phyloP scores from a whole-genome alignment of 2,329 filamentous ascomycete species.

The Alternaria consortialis region DNA sequence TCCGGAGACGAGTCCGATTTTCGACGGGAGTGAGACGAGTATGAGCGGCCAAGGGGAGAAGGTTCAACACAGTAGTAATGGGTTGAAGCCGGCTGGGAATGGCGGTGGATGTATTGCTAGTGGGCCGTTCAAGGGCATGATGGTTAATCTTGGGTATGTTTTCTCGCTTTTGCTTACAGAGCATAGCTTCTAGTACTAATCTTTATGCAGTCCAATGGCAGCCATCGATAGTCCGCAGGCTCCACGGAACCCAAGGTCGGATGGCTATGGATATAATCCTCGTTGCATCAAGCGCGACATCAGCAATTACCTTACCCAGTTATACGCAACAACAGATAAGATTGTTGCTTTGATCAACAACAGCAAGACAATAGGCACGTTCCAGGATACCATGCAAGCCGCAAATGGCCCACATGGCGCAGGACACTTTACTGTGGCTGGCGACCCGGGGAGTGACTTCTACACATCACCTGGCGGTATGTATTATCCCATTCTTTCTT shows the following conservation, averaged over 20 bases:
- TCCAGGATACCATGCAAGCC: slow-evolving; percentile 53
- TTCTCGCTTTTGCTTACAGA: not conserved
- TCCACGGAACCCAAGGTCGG: slow-evolving; percentile 48
- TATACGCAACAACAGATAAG: slow-evolving; percentile 41
- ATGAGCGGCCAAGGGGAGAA: slow-evolving; percentile 59
- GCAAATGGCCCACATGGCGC: slow-evolving; percentile 54
- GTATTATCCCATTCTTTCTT: not conserved
- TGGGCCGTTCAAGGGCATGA: slow-evolving; percentile 60
- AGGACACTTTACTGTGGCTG: slow-evolving; percentile 58
- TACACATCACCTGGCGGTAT: slow-evolving; percentile 54
- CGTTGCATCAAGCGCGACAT: slow-evolving; percentile 55
- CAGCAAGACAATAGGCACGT: slow-evolving; percentile 44
- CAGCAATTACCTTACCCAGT: slow-evolving; percentile 37
- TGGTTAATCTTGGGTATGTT: slow-evolving; percentile 43
- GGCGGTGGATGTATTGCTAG: slow-evolving; percentile 65
- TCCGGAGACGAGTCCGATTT: slow-evolving; percentile 60
- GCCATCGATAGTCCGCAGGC: slow-evolving; percentile 25
- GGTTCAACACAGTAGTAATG: slow-evolving; percentile 37
- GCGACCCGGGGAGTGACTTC: slow-evolving; percentile 55
- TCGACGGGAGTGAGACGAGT: slow-evolving; percentile 64
- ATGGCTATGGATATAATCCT: slow-evolving; percentile 49
- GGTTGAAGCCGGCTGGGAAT: slow-evolving; percentile 55
- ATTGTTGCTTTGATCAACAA: slow-evolving; percentile 39
- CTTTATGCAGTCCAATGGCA: slow-evolving; percentile 31
- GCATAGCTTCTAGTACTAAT: no score